These are phyloP conservation scores for Powellomyces hirtus DNA, from an alignment of 192 early-diverging fungal genomes.

Conservation along the genomic window DNA sequence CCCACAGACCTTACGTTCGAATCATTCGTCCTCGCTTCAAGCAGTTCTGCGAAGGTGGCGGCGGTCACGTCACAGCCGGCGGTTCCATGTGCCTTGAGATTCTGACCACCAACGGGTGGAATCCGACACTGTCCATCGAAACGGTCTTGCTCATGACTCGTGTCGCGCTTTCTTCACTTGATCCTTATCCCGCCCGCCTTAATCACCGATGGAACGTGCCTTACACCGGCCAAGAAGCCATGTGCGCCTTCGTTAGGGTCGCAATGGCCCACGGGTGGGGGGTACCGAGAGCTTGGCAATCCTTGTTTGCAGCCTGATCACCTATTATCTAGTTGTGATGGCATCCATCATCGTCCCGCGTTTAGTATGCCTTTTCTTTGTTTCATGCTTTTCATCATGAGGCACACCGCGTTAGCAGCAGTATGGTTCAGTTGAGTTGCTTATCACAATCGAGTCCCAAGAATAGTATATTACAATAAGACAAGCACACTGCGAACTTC, in stretches of 20 bases:
- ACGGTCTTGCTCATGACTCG: conserved; percentile 35
- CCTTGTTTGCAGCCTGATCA: conserved; percentile 6
- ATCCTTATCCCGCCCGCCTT: conserved; percentile 41
- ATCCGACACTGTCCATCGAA: conserved; percentile 28
- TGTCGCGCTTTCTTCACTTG: conserved; percentile 34
- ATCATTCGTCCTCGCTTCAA: conserved; percentile 39
- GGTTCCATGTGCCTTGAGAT: conserved; percentile 43
- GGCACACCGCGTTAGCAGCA: no score
- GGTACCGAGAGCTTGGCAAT: conserved; percentile 22
- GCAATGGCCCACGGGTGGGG: conserved; percentile 39
- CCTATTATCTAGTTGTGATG: no score
- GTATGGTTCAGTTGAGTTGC: no score
- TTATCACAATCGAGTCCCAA: no score
- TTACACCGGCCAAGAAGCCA: conserved; percentile 36
- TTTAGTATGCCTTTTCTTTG: no score
- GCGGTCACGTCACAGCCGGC: conserved; percentile 46
- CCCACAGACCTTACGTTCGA: conserved; percentile 39
- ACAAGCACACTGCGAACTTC: no score
- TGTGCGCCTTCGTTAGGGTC: conserved; percentile 37
- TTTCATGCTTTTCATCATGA: no score
- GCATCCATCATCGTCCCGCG: no score
- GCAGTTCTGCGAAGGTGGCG: conserved; percentile 42
- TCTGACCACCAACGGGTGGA: conserved; percentile 40
- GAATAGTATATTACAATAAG: no score
- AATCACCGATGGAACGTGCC: conserved; percentile 33